Evolutionary conservation across 2,329 filamentous ascomycete species (phyloP).

Genomic region (Colletotrichum karsti): DNA sequence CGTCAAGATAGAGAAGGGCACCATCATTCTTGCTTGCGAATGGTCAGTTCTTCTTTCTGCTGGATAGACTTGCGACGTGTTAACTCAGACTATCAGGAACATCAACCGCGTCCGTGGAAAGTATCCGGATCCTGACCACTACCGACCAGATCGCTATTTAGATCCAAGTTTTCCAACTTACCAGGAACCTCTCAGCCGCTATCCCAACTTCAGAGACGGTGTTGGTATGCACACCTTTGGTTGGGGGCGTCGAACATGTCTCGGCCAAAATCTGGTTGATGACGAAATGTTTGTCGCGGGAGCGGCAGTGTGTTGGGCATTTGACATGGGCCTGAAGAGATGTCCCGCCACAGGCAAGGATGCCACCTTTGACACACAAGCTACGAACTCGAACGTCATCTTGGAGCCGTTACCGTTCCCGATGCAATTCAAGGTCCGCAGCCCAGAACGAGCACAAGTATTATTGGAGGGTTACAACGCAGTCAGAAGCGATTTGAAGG

Average conservation of each 20-base stretch:
- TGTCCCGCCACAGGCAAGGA: conserved; percentile 51
- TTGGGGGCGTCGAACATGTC: conserved; percentile 69
- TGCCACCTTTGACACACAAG: conserved; percentile 56
- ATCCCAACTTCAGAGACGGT: conserved; percentile 68
- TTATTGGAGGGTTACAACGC: conserved; percentile 48
- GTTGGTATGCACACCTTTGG: conserved; percentile 70
- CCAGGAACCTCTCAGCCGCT: conserved; percentile 69
- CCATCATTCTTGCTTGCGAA: conserved; percentile 58
- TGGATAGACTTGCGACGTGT: background rate
- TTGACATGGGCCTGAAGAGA: conserved; percentile 49
- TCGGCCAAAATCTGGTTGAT: conserved; percentile 70
- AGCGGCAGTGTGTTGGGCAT: conserved; percentile 58
- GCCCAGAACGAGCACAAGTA: conserved; percentile 43
- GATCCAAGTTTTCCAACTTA: conserved; percentile 70
- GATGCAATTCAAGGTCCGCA: conserved; percentile 53
- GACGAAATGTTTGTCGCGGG: conserved; percentile 63
- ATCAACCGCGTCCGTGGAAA: conserved; percentile 65
- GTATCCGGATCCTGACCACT: conserved; percentile 72
- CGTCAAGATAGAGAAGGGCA: conserved; percentile 56
- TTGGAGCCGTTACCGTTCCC: conserved; percentile 58
- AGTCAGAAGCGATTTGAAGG: conserved; percentile 40
- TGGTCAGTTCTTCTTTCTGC: conserved; percentile 44
- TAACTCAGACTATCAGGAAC: conserved; percentile 44
- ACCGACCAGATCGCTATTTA: conserved; percentile 70
- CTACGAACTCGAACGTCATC: conserved; percentile 61